Evolutionary conservation across 78 protist genomes (phyloP).

Genomic region (Creolimax fragrantissima): DNA sequence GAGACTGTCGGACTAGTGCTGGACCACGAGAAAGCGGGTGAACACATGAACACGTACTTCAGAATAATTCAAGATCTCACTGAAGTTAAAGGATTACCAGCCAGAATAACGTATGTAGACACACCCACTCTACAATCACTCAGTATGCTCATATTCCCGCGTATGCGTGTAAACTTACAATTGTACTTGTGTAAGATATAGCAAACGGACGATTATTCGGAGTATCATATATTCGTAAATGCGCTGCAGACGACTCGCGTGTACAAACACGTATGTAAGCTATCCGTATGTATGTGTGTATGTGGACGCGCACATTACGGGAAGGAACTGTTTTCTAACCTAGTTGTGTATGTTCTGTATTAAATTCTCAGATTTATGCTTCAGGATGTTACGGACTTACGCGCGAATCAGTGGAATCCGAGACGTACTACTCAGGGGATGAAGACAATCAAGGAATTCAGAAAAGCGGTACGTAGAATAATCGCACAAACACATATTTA

Average conservation of each 20-base stretch:
- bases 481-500: neutral
- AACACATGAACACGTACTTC: conserved; percentile 32
- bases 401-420: neutral
- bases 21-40: neutral
- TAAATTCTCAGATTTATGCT: neutral
- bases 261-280: no score
- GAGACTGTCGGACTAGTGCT: conserved; percentile 11
- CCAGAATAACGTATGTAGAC: neutral
- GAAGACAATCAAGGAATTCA: conserved; percentile 2
- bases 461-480: neutral
- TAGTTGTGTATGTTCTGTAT: no score
- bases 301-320: no score
- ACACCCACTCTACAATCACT: no score
- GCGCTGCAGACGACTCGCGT: no score
- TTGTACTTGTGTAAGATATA: no score
- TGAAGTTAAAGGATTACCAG: neutral
- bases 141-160: no score
- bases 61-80: neutral
- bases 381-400: neutral
- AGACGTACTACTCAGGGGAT: neutral
- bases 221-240: no score
- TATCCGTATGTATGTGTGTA: no score
- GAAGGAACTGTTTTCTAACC: no score
- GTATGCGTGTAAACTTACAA: no score
- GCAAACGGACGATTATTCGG: no score